These are phyloP conservation scores for Cutaneotrichosporon sp. DNA, from an alignment of 1,284 basidiomycete genomes.

Conservation along the genomic window DNA sequence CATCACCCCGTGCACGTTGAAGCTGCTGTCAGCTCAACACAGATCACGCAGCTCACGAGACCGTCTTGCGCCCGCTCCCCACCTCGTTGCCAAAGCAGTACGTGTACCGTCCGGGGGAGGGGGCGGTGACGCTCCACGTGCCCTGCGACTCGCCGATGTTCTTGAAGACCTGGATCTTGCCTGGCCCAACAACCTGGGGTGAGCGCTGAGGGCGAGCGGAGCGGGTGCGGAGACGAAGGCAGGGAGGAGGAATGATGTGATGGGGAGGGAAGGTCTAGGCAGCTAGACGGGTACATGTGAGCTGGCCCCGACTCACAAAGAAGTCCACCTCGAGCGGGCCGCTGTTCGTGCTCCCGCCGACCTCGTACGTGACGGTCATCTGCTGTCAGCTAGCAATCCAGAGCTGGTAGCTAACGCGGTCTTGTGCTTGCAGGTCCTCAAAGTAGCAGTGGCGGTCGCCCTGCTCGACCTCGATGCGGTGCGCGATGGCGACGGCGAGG, in stretches of 20 bases:
- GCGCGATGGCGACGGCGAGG: slow-evolving; percentile 40
- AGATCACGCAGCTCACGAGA: slow-evolving; percentile 68
- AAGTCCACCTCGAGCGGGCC: slow-evolving; percentile 98
- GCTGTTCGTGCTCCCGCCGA: slow-evolving; percentile 70
- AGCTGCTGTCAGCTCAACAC: slow-evolving; percentile 61
- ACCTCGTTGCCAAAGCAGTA: slow-evolving; percentile 99
- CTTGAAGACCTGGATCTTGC: slow-evolving; percentile 67
- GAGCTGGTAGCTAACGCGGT: slow-evolving; percentile 68
- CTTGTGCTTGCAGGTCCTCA: slow-evolving; percentile 91
- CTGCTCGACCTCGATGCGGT: slow-evolving; percentile 64
- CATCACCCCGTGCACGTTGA: slow-evolving; percentile 98
- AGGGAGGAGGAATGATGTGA: background rate
- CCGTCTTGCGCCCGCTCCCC: slow-evolving; percentile 91
- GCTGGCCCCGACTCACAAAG: slow-evolving; percentile 67
- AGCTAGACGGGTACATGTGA: background rate
- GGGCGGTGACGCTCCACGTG: slow-evolving; percentile 81
- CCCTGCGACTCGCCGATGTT: slow-evolving; percentile 87
- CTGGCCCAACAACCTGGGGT: slow-evolving; percentile 74
- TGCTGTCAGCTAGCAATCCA: slow-evolving; percentile 52
- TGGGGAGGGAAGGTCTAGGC: too few relatives aligned
- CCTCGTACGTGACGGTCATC: slow-evolving; percentile 99
- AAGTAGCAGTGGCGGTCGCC: slow-evolving; percentile 95
- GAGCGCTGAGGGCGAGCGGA: background rate
- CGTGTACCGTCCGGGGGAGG: slow-evolving; percentile 81
- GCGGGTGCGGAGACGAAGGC: background rate